These are phyloP conservation scores for Ceriops tagal DNA, from an alignment of 345 rosid species.

Conservation along the genomic window DNA sequence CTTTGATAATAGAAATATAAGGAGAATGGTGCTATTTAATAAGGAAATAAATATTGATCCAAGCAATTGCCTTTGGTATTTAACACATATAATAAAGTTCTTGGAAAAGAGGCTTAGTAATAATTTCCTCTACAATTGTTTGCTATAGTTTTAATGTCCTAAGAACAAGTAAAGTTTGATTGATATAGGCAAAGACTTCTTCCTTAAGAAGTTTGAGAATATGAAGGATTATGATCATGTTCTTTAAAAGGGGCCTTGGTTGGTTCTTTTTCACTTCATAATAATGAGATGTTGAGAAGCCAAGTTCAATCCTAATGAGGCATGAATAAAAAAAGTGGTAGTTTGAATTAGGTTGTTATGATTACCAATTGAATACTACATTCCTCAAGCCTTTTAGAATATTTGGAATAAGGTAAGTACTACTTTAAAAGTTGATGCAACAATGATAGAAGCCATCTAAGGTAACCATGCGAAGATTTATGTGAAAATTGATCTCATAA, in stretches of 20 bases:
- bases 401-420: not conserved
- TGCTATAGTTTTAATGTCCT: too few species aligned
- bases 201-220: not conserved
- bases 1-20: too few species aligned
- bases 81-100: too few species aligned
- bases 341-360: not conserved
- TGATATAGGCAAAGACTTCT: not conserved
- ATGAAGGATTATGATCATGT: not conserved
- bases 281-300: not conserved
- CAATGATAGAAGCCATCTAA: not conserved
- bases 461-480: not conserved
- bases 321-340: not conserved
- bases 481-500: not conserved
- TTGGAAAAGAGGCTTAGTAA: too few species aligned
- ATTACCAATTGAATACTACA: not conserved
- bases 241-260: not conserved
- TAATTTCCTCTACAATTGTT: too few species aligned
- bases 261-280: not conserved
- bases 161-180: not conserved
- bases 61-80: too few species aligned
- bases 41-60: too few species aligned
- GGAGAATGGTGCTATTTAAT: too few species aligned
- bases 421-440: not conserved
- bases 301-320: not conserved
- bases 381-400: fast-evolving